Conservation (phyloP, 2,329 filamentous ascomycete species). For the Fusarium haematococcum region DNA sequence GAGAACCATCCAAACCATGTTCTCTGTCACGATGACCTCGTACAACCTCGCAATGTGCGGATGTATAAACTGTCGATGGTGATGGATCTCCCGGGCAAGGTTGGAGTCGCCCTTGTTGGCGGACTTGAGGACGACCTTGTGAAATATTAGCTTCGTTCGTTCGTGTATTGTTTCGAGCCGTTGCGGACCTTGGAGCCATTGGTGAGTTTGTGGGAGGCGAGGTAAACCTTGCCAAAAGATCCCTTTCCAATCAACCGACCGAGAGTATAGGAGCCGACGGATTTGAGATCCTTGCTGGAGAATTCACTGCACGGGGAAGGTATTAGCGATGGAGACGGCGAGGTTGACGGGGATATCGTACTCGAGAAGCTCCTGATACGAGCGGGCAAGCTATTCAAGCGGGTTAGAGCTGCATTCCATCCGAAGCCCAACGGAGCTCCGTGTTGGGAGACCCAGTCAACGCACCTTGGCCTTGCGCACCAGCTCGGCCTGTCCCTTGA, state of each 20-base stretch:
- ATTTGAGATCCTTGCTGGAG: conserved; percentile 87
- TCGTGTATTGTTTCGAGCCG: background rate
- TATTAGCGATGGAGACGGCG: conserved; percentile 8
- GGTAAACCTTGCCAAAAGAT: conserved; percentile 97
- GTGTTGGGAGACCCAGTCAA: conserved; percentile 3
- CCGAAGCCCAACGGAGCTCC: background rate
- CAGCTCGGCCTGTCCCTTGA: conserved; percentile 69
- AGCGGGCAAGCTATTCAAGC: conserved; percentile 82
- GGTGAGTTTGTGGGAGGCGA: conserved; percentile 95
- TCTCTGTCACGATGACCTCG: conserved; percentile 97
- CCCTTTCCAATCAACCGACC: conserved; percentile 95
- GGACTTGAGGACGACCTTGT: conserved; percentile 95
- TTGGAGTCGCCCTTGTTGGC: conserved; percentile 97
- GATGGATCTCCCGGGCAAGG: conserved; percentile 96
- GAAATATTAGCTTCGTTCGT: conserved; percentile 9
- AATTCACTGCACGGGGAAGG: conserved; percentile 79
- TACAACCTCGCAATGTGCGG: conserved; percentile 97
- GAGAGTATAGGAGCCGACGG: conserved; percentile 94
- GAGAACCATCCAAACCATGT: conserved; percentile 92
- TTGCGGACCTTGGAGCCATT: conserved; percentile 90
- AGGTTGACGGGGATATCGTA: conserved; percentile 60
- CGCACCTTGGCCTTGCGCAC: conserved; percentile 72
- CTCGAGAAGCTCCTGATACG: conserved; percentile 96
- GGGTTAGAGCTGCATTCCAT: conserved; percentile 5
- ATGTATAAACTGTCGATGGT: conserved; percentile 97